A percentile compares a stretch with the other conserved stretches of the same genome.
phyloP scores from a whole-genome alignment of 208 protist genomes.

The Trichomonas gallinae region DNA sequence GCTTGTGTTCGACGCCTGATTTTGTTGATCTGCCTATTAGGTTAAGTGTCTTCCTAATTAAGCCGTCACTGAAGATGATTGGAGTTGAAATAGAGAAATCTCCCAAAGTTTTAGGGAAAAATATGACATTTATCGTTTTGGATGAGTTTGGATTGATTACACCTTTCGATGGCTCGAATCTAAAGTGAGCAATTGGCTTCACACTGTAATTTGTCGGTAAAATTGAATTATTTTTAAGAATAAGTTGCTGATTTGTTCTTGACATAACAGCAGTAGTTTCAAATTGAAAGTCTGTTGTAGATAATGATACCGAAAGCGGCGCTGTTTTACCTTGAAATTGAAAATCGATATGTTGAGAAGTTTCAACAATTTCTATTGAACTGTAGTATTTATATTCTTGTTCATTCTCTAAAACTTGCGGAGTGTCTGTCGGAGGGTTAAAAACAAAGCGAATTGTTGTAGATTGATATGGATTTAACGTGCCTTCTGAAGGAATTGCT shows the following conservation, averaged over 20 bases:
- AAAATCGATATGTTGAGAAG: slow-evolving; percentile 13
- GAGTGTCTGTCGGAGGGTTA: not conserved
- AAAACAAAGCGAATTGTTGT: not conserved
- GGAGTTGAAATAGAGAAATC: not conserved
- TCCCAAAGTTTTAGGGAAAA: not conserved
- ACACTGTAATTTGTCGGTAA: not conserved
- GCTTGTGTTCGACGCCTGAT: not conserved
- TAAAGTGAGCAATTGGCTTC: not conserved
- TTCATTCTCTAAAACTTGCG: not conserved
- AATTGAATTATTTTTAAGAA: not conserved
- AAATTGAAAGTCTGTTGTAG: not conserved
- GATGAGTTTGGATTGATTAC: not conserved
- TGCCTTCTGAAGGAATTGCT: not conserved
- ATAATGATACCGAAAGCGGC: not conserved
- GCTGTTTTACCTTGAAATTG: not conserved
- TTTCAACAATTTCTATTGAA: not conserved
- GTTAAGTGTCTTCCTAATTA: not conserved
- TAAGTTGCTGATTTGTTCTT: not conserved
- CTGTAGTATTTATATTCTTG: not conserved
- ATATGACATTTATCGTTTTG: not conserved
- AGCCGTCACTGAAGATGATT: not conserved
- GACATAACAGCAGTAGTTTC: not conserved
- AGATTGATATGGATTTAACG: slow-evolving; percentile 11
- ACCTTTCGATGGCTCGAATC: not conserved
- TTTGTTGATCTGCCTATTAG: not conserved